Conservation (phyloP, 345 rosid genomes). For the Rhodamnia argentea region DNA sequence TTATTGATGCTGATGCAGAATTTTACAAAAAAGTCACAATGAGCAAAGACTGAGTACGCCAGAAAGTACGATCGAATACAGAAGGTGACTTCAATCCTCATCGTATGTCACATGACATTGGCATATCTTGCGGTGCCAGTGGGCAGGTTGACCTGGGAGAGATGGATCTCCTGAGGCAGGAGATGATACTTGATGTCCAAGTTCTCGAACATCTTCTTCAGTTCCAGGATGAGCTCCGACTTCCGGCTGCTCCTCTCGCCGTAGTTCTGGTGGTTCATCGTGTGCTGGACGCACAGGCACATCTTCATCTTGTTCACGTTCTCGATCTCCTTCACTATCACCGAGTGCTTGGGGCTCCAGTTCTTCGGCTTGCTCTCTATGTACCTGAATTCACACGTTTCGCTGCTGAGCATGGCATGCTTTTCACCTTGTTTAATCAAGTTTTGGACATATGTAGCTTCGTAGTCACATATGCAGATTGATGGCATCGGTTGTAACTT, state of each 20-base stretch:
- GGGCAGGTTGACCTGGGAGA: slow-evolving; percentile 14
- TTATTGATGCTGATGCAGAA: not conserved
- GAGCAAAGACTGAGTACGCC: not conserved
- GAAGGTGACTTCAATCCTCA: not conserved
- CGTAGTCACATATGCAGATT: not conserved
- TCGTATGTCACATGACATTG: not conserved
- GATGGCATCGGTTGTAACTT: not conserved
- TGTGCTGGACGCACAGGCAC: slow-evolving; percentile 31
- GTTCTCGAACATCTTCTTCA: slow-evolving; percentile 40
- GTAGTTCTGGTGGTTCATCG: slow-evolving; percentile 54
- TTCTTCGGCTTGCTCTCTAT: slow-evolving; percentile 48
- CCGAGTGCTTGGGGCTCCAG: slow-evolving; percentile 40
- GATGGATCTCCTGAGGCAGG: slow-evolving; percentile 41
- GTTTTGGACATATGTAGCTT: not conserved
- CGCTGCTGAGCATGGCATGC: not conserved
- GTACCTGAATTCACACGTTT: slow-evolving; percentile 18
- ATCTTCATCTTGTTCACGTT: slow-evolving; percentile 39
- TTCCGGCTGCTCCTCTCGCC: slow-evolving; percentile 33
- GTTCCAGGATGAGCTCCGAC: slow-evolving; percentile 41
- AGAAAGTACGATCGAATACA: no score
- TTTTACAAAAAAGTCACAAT: rapidly evolving
- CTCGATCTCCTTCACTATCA: slow-evolving; percentile 43
- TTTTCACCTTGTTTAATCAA: not conserved
- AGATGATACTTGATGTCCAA: slow-evolving; percentile 42
- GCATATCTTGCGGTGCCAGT: not conserved